Conservation (phyloP, 495 filamentous ascomycete species). For the Sabuloglossum arenarium region DNA sequence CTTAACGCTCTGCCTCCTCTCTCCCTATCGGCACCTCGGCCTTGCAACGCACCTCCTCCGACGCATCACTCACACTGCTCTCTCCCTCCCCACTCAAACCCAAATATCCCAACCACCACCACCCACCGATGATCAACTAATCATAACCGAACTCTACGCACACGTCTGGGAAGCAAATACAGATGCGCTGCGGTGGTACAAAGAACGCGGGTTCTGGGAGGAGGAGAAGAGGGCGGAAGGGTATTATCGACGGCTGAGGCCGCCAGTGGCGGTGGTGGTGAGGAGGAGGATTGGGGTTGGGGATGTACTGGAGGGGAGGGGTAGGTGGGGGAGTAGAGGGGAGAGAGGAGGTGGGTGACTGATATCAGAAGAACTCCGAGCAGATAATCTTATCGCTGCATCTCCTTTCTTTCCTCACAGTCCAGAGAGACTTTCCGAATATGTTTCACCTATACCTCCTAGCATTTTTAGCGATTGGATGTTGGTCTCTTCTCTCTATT, state of each 20-base stretch:
- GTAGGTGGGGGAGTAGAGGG: too few relatives aligned
- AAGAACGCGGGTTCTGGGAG: constrained; percentile 49
- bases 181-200: constrained; percentile 76
- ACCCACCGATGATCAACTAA: constrained; percentile 11
- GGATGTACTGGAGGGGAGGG: background rate
- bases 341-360: too few relatives aligned
- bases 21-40: constrained; percentile 60
- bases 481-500: too few relatives aligned
- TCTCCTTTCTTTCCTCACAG: too few relatives aligned
- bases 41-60: constrained; percentile 56
- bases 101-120: too few relatives aligned
- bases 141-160: constrained; percentile 38
- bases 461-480: too few relatives aligned
- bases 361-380: too few relatives aligned
- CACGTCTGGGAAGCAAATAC: constrained; percentile 91
- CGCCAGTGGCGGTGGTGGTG: constrained; percentile 60
- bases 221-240: constrained; percentile 36
- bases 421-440: too few relatives aligned
- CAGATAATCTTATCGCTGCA: too few relatives aligned
- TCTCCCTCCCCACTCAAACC: too few relatives aligned
- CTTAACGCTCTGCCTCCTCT: constrained; percentile 62
- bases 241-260: constrained; percentile 74
- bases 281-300: constrained; percentile 11
- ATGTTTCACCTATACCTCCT: too few relatives aligned
- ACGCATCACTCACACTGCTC: constrained; percentile 26